A percentile compares a stretch with the other conserved stretches of the same genome.
phyloP scores from a whole-genome alignment of 2,329 filamentous ascomycete species.

The Sclerotinia trifoliorum region DNA sequence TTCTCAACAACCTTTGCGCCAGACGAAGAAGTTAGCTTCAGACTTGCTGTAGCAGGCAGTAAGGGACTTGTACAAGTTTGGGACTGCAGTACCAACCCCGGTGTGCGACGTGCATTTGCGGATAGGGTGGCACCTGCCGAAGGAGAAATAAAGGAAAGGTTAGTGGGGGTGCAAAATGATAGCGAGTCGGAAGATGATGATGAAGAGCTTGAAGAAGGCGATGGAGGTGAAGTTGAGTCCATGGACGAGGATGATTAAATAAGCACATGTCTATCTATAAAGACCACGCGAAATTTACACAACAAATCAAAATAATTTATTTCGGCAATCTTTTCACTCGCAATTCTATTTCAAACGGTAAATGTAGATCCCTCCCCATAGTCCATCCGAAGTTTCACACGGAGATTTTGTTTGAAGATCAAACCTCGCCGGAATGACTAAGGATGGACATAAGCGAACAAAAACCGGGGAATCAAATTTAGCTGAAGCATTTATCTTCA shows the following conservation, averaged over 20 bases:
- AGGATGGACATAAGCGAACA: no score
- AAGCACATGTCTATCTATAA: not conserved
- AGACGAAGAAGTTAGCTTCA: slow-evolving; percentile 85
- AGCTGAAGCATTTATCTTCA: not conserved
- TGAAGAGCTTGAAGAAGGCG: slow-evolving; percentile 55
- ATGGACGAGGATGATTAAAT: slow-evolving; percentile 55
- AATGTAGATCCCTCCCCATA: not conserved
- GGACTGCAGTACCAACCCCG: slow-evolving; percentile 75
- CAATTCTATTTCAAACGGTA: slow-evolving; percentile 2
- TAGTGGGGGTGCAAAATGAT: slow-evolving; percentile 70
- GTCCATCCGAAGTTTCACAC: not conserved
- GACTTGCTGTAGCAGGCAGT: slow-evolving; percentile 89
- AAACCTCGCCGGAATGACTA: not conserved
- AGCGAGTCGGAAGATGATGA: slow-evolving; percentile 57
- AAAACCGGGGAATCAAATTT: not conserved
- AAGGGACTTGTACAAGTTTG: slow-evolving; percentile 91
- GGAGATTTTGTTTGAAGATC: not conserved
- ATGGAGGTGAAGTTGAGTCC: slow-evolving; percentile 49
- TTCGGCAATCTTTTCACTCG: not conserved
- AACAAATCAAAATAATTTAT: not conserved
- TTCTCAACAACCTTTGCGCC: slow-evolving; percentile 90
- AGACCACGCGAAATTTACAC: not conserved
- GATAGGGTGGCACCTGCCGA: slow-evolving; percentile 61
- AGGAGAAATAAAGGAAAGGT: slow-evolving; percentile 68
- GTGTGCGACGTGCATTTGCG: slow-evolving; percentile 82